Evolutionary conservation across 345 rosid genomes (phyloP).

Genomic region (Litchi chinensis): DNA sequence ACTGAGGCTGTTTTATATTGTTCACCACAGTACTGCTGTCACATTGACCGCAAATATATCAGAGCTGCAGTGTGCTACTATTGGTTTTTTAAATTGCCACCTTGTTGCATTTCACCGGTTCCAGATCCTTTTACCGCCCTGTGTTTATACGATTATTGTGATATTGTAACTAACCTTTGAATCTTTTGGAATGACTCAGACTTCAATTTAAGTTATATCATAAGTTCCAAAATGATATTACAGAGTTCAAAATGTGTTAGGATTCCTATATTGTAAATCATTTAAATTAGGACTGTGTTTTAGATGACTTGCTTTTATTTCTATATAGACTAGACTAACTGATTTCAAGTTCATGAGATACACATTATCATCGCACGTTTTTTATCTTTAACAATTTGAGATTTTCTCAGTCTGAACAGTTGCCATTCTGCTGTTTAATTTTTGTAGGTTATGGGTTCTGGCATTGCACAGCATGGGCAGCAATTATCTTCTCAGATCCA

Average conservation of each 20-base stretch:
- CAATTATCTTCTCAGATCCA: constrained; percentile 55
- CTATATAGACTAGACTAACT: background rate
- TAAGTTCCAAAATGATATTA: background rate
- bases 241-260: background rate
- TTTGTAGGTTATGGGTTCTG: constrained; percentile 54
- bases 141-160: background rate
- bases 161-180: background rate
- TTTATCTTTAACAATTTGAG: background rate
- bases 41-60: background rate
- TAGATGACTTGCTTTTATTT: background rate
- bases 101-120: background rate
- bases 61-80: background rate
- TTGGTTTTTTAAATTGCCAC: background rate
- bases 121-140: background rate
- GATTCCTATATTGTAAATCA: background rate
- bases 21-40: background rate
- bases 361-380: background rate
- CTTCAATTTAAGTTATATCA: background rate
- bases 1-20: background rate
- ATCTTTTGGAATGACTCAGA: background rate
- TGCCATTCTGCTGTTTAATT: constrained; percentile 17
- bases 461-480: constrained; percentile 41
- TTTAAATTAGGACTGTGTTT: background rate
- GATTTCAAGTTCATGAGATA: background rate
- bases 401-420: background rate